Evolutionary conservation across 257 asterid species (phyloP), one percentile per base, ranked within the genome.

Genomic region (Anisodus acutangulus): DNA sequence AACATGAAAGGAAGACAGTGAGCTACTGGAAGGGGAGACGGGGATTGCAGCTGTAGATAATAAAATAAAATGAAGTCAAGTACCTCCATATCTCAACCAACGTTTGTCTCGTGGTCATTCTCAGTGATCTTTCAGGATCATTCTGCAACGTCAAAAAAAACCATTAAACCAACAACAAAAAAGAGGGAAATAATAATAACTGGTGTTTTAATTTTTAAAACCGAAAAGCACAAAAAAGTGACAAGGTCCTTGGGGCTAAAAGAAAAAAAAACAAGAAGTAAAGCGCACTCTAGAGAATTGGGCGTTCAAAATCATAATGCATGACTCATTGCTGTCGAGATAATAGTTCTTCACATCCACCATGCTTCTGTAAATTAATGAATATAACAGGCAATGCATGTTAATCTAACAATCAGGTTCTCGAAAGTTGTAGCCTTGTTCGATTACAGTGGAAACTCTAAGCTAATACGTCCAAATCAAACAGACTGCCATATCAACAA

Each of bases 81-180:
- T 90, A 94, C 98, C 98, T 91, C 98, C 92, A 93, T 71, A 94
- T 93, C 72, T 94, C 98, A 5, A 83, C 57, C 89, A 94, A 86
- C 3, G 95, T 93, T 85, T 86, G 92, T 79, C 91, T 87, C 60
- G 93, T 92, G 3, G 97, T 92, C 98, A 94, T 94, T 26, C 72
- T 90, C 88, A 90, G 82, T 58, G 89, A 93, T 83, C 98, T 87
- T 57, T 51, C 87, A 26, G 97, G 93, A 83, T 94, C 97, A 53
- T 93, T 93, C 98, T 93, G 89, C 26, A 60, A 85, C 60, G 49
- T 6, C 53, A 74, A 45, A 82, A 58, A 78, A 80, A 83, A 13
- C 70, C 35, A 31, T 31, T 31, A 31, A 31, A 31, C 35, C 35
- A 31, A 31, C 35, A 31, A 67, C 17, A 6, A 22, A 22, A 81